phyloP scores from a whole-genome alignment of 1,139 yeast species.

The Yamadazyma dushanensis region DNA sequence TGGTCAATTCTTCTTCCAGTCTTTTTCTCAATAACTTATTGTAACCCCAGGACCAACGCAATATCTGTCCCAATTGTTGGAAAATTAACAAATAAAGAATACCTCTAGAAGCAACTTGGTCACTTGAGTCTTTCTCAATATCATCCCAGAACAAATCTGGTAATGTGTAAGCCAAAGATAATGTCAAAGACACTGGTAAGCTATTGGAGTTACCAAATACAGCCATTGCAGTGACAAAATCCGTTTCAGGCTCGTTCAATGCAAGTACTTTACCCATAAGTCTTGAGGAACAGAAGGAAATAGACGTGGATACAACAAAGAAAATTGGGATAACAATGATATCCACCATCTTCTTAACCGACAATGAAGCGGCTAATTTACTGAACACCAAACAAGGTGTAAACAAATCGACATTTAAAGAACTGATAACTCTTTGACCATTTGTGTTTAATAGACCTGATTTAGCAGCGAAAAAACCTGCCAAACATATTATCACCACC shows the following conservation, averaged over 20 bases:
- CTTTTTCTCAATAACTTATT: conserved; percentile 65
- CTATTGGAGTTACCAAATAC: conserved; percentile 85
- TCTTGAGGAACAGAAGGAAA: conserved; percentile 57
- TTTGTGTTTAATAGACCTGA: conserved; percentile 56
- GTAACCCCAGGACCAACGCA: conserved; percentile 94
- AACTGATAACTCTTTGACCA: conserved; percentile 67
- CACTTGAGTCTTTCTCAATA: conserved; percentile 61
- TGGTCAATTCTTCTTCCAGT: conserved; percentile 38
- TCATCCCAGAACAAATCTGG: conserved; percentile 79
- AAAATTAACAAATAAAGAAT: conserved; percentile 73
- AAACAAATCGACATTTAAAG: conserved; percentile 73
- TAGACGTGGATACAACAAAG: conserved; percentile 62
- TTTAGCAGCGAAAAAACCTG: conserved; percentile 71
- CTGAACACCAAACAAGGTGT: conserved; percentile 84
- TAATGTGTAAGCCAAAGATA: conserved; percentile 68
- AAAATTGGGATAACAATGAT: conserved; percentile 73
- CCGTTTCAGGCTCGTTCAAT: conserved; percentile 64
- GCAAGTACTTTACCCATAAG: conserved; percentile 46
- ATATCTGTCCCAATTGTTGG: conserved; percentile 82
- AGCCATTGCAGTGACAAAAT: conserved; percentile 86
- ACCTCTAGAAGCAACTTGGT: conserved; percentile 78
- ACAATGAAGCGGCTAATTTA: conserved; percentile 73
- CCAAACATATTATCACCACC: conserved; percentile 69
- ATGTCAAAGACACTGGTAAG: conserved; percentile 74
- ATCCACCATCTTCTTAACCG: conserved; percentile 65